phyloP scores from a whole-genome alignment of 192 early-diverging fungal genomes.

The Pilaira anomala region DNA sequence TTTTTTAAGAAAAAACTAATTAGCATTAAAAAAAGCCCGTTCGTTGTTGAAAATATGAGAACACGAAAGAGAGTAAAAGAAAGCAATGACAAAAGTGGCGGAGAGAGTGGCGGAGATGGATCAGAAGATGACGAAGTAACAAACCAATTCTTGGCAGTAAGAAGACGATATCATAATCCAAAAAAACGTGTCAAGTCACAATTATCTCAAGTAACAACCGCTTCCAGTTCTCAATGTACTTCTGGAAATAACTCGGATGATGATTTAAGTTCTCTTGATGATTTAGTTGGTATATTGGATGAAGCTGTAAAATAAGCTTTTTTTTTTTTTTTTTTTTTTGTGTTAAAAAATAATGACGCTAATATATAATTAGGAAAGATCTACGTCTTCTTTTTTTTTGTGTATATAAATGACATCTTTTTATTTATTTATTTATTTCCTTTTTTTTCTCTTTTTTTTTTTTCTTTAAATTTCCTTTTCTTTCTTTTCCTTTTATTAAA shows the following conservation, averaged over 20 bases:
- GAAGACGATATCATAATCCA: neutral
- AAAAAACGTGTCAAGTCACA: constrained; percentile 5
- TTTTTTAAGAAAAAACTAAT: too few species aligned
- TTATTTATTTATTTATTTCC: too few species aligned
- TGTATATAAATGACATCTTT: too few species aligned
- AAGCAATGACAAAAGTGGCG: constrained; percentile 21
- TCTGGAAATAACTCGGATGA: constrained; percentile 1
- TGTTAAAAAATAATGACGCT: too few species aligned
- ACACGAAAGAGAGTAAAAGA: constrained; percentile 8
- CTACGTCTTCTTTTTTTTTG: too few species aligned
- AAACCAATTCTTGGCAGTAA: neutral
- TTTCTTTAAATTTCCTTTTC: neutral
- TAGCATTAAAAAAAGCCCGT: neutral
- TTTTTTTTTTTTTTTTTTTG: too few species aligned
- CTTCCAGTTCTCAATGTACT: constrained; percentile 1
- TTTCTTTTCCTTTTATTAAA: neutral
- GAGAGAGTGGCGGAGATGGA: constrained; percentile 13
- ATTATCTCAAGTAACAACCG: constrained; percentile 16
- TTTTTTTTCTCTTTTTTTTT: neutral
- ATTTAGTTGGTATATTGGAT: constrained; percentile 51
- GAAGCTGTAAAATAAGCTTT: constrained; percentile 36
- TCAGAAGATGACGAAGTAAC: constrained; percentile 16
- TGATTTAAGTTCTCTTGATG: constrained; percentile 35
- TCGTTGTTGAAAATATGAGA: neutral
- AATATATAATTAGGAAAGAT: too few species aligned